Evolutionary conservation across 1,284 basidiomycete genomes (phyloP).

Genomic region (Erythrobasidium hasegawianum): DNA sequence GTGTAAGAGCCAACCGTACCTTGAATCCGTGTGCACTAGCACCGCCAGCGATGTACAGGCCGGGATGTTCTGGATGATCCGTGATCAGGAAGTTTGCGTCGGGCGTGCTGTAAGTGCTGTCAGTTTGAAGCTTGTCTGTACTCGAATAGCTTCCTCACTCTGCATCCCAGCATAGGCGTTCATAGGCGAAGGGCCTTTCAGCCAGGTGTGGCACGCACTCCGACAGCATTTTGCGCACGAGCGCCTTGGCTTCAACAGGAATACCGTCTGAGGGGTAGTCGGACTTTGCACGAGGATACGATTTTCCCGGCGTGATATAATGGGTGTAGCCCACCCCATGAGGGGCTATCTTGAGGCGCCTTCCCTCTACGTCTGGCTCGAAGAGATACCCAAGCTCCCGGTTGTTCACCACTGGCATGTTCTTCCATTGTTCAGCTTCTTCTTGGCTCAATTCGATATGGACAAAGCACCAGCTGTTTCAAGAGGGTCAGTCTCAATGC

Average conservation of each 20-base stretch:
- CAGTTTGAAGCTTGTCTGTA: background rate
- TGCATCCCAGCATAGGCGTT: conserved; percentile 48
- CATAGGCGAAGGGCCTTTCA: conserved; percentile 43
- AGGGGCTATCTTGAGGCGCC: conserved; percentile 23
- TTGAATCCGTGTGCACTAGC: conserved; percentile 47
- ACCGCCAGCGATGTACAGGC: conserved; percentile 44
- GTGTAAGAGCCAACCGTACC: background rate
- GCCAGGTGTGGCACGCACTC: conserved; percentile 46
- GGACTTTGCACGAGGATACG: conserved; percentile 49
- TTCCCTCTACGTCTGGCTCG: conserved; percentile 39
- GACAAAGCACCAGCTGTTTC: conserved; percentile 47
- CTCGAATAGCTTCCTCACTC: conserved; percentile 33
- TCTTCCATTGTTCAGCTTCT: conserved; percentile 45
- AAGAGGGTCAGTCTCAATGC: background rate
- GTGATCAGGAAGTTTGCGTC: conserved; percentile 49
- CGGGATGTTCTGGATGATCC: conserved; percentile 36
- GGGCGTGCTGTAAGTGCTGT: too few species aligned
- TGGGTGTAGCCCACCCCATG: conserved; percentile 37
- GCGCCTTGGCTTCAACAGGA: conserved; percentile 41
- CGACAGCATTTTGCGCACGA: conserved; percentile 42
- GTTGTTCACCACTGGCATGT: conserved; percentile 39
- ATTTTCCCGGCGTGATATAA: conserved; percentile 36
- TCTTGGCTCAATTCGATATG: conserved; percentile 49
- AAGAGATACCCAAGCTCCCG: conserved; percentile 43
- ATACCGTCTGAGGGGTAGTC: conserved; percentile 48